Base-by-base conservation (phyloP, 805 yeast species). In the Ogataea angusta region DNA sequence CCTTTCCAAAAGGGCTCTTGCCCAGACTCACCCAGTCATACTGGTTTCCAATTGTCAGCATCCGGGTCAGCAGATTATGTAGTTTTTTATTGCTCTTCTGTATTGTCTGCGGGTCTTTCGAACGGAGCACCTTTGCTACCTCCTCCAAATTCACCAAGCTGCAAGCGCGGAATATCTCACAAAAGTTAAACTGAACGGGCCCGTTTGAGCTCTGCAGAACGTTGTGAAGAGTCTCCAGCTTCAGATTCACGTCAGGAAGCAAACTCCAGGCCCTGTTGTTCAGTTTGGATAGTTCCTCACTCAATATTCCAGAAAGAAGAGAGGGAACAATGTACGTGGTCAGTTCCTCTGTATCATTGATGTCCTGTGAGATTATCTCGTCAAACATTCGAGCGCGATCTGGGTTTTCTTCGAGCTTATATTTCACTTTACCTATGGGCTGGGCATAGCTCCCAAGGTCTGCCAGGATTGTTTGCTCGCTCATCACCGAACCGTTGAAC, bases 131-230 rank as follows among this genome's bases (percentile, higher is more conserved):
- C 47, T 19, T 46, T 40, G 12, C 58, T 45, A 62, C 50, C 9
- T 48, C 36, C 2, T 49, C 46, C 28, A 74, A 40, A 26, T 69
- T 64, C 1, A 73, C 46, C 2, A 31, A 13, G 24, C 59, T 43
- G 7, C 68, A 60, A 12, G 73, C 64, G 17, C 60, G 51, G 10
- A 60, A 65, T 7, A 75, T 42, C 31, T 68, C 62, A 35, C 64
- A 54, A 10, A 72, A 51, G 0, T 75, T 59, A 1, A 73, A 46
- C 21, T 66, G 68, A 19, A 62, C 55, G 8, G 78, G 72, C 1
- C 76, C 72, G 18, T 64, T 67, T 17, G 55, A 49, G 36, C 56
- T 52, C 42, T 65, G 69, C 28, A 65, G 42, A 17, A 56, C 48
- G 34, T 62, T 63, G 45, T 64, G 69, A 14, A 63, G 43, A 12